phyloP scores from a whole-genome alignment of 2,329 filamentous ascomycete species.

The Cadophora malorum region DNA sequence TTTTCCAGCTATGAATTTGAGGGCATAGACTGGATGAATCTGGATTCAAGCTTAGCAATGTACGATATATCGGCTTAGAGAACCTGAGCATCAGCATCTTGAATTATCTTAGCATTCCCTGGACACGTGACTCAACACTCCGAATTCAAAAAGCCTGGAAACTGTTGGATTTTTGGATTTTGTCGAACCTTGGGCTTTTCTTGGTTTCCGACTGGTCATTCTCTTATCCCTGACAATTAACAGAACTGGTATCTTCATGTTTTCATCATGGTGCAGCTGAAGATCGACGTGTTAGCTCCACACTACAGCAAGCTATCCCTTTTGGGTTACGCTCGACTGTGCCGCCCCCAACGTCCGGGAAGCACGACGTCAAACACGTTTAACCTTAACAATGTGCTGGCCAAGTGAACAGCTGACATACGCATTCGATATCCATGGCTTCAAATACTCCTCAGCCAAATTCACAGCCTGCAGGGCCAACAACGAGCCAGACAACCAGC shows the following conservation, averaged over 20 bases:
- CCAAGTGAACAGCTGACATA: background rate
- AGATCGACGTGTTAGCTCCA: background rate
- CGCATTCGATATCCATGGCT: background rate
- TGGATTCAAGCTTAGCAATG: constrained; percentile 8
- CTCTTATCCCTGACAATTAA: too few species aligned
- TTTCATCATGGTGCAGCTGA: too few species aligned
- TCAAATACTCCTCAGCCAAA: background rate
- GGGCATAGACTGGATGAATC: constrained; percentile 36
- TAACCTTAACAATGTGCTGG: background rate
- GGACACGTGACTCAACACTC: background rate
- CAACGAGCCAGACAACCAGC: constrained; percentile 27
- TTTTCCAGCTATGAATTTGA: constrained; percentile 35
- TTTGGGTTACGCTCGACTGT: background rate
- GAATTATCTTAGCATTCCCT: background rate
- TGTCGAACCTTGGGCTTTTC: too few species aligned
- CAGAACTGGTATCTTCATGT: too few species aligned
- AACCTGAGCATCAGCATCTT: background rate
- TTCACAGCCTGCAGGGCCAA: background rate
- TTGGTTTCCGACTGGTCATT: too few species aligned
- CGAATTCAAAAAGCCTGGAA: too few species aligned
- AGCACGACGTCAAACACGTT: background rate
- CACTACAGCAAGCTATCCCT: constrained; percentile 5
- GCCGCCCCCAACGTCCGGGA: background rate
- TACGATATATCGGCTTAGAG: background rate
- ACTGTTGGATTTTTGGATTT: too few species aligned